Percentiles rank a stretch among this genome's conserved stretches.
Conservation (phyloP, 495 filamentous ascomycete genomes). For the Penicillium ucsense region DNA sequence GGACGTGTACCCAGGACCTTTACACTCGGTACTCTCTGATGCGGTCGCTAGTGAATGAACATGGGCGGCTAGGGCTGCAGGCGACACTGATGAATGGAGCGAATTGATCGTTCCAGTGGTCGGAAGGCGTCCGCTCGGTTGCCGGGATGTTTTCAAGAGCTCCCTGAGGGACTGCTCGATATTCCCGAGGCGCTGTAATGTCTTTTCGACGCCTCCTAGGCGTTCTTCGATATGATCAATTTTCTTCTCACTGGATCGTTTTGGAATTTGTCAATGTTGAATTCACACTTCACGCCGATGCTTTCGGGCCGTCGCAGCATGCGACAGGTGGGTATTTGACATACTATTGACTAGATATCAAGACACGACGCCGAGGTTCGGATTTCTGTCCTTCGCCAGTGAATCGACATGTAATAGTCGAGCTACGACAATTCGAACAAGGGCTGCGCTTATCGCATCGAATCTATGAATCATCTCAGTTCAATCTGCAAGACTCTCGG, state of each 20-base stretch:
- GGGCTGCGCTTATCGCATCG: conserved; percentile 36
- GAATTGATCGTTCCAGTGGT: not conserved
- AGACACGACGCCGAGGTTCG: conserved; percentile 50
- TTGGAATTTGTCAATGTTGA: not conserved
- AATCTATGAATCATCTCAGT: conserved; percentile 16
- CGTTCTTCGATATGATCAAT: conserved; percentile 58
- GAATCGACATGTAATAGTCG: conserved; percentile 41
- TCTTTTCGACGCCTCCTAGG: conserved; percentile 45
- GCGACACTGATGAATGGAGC: conserved; percentile 7
- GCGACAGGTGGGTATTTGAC: conserved; percentile 3
- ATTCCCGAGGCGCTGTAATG: conserved; percentile 47
- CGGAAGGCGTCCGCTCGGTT: not conserved
- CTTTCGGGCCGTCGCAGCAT: too few relatives aligned
- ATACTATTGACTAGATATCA: conserved; percentile 64
- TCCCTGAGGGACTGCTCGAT: conserved; percentile 46
- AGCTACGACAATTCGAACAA: conserved; percentile 39
- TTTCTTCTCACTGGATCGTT: conserved; percentile 47
- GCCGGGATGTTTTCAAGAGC: conserved; percentile 11
- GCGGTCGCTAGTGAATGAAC: not conserved
- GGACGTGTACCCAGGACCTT: conserved; percentile 12
- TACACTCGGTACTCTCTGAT: conserved; percentile 10
- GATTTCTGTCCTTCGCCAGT: conserved; percentile 50
- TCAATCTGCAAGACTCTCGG: not conserved
- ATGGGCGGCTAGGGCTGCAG: not conserved
- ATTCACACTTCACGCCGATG: not conserved